phyloP scores from a whole-genome alignment of 2,329 filamentous ascomycete genomes.

The Simplicillium sp. region DNA sequence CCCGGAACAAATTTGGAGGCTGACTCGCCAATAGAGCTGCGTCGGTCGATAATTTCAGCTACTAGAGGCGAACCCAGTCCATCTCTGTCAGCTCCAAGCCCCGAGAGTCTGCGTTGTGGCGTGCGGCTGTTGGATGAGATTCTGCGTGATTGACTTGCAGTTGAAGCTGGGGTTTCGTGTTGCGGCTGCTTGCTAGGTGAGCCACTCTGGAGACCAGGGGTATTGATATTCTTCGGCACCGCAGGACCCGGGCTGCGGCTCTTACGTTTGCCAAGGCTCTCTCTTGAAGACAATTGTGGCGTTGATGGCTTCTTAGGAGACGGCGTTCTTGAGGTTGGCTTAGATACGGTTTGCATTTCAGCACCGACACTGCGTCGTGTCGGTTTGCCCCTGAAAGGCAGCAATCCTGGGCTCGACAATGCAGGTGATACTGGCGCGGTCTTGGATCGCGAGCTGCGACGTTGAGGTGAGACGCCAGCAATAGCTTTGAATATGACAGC shows the following conservation, averaged over 20 bases:
- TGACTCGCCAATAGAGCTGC: slow-evolving; percentile 61
- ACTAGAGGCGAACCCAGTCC: slow-evolving; percentile 70
- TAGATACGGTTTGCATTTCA: slow-evolving; percentile 4
- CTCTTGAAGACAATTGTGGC: slow-evolving; percentile 29
- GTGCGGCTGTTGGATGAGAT: slow-evolving; percentile 5
- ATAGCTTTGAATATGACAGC: slow-evolving; percentile 23
- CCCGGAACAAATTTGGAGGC: slow-evolving; percentile 54
- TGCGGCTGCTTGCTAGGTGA: no score
- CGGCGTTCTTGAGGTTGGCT: slow-evolving; percentile 13
- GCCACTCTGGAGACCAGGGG: no score
- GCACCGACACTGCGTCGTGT: background rate
- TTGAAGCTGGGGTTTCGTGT: background rate
- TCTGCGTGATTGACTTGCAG: background rate
- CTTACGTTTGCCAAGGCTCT: no score
- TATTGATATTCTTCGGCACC: no score
- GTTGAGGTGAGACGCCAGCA: slow-evolving; percentile 16
- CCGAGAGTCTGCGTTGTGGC: slow-evolving; percentile 46
- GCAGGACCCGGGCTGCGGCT: no score
- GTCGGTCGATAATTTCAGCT: slow-evolving; percentile 59
- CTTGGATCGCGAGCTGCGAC: slow-evolving; percentile 13
- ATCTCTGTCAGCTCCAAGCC: slow-evolving; percentile 58
- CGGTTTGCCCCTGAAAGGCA: slow-evolving; percentile 38
- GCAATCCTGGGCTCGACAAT: slow-evolving; percentile 45
- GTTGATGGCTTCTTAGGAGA: slow-evolving; percentile 14
- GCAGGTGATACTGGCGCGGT: slow-evolving; percentile 4